Percentiles rank a stretch among this genome's conserved stretches.
phyloP scores from a whole-genome alignment of 2,329 filamentous ascomycete genomes.

The Emmonsia crescens region DNA sequence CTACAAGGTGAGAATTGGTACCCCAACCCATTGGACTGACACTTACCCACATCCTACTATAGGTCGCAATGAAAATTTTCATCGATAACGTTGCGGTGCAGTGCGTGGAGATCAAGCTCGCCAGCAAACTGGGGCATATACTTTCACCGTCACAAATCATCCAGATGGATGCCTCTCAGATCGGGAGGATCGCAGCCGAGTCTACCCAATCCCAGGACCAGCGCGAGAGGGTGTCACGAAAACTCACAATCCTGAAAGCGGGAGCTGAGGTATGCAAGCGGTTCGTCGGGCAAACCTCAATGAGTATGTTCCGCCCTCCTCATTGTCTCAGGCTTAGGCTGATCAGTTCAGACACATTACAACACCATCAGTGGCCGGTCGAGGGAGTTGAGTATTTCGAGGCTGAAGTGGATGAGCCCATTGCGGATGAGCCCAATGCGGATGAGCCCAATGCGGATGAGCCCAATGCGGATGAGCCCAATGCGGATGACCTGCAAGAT shows the following conservation, averaged over 20 bases:
- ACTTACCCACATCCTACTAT: not conserved
- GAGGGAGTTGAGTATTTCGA: too few relatives aligned
- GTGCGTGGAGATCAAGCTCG: slow-evolving; percentile 27
- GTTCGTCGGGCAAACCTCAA: too few relatives aligned
- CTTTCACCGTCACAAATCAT: slow-evolving; percentile 18
- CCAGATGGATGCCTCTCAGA: slow-evolving; percentile 13
- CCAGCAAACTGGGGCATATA: slow-evolving; percentile 20
- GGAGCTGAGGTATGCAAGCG: too few relatives aligned
- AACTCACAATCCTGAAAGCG: too few relatives aligned
- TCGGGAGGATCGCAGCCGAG: slow-evolving; percentile 18
- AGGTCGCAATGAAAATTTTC: slow-evolving; percentile 33
- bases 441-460: too few relatives aligned
- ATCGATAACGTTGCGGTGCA: slow-evolving; percentile 32
- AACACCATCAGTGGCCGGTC: too few relatives aligned
- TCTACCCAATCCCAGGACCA: not conserved
- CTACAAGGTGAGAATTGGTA: slow-evolving; percentile 30
- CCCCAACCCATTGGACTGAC: not conserved
- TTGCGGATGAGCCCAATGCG: too few relatives aligned
- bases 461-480: too few relatives aligned
- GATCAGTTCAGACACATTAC: too few relatives aligned
- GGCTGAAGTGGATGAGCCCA: too few relatives aligned
- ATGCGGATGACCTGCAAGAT: not conserved
- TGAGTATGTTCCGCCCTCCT: not conserved
- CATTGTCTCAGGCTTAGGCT: too few relatives aligned
- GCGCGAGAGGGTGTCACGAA: too few relatives aligned